Percentiles rank a stretch among this genome's conserved stretches.
Conservation (phyloP, 192 early-diverging fungal genomes). For the Allomyces macrogynus region DNA sequence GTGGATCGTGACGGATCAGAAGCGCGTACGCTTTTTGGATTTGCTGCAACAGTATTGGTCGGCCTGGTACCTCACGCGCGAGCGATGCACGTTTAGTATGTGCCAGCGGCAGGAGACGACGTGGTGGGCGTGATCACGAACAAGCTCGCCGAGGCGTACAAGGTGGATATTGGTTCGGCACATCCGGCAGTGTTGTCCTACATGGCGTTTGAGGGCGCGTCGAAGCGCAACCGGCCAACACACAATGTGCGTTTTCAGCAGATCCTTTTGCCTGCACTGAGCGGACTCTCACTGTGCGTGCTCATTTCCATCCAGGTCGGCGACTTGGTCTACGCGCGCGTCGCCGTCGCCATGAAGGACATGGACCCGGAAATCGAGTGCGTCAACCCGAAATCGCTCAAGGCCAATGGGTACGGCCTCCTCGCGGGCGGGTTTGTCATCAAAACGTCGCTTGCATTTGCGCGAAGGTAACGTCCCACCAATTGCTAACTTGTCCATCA, state of each 20-base stretch:
- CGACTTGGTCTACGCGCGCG: conserved; percentile 59
- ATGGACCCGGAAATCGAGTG: conserved; percentile 97
- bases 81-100: conserved; percentile 37
- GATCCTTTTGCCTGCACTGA: too few relatives aligned
- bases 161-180: conserved; percentile 85
- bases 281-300: too few relatives aligned
- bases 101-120: conserved; percentile 63
- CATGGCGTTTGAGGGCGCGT: conserved; percentile 85
- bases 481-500: background rate
- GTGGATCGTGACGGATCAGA: conserved; percentile 69
- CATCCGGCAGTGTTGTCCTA: conserved; percentile 56
- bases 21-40: conserved; percentile 25
- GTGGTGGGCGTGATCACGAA: conserved; percentile 64
- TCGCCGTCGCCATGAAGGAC: conserved; percentile 73
- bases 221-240: conserved; percentile 63
- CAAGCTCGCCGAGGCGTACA: conserved; percentile 51
- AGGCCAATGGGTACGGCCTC: conserved; percentile 79
- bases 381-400: conserved; percentile 53
- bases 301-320: conserved; percentile 40
- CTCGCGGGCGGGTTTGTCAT: conserved; percentile 59
- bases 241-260: conserved; percentile 43
- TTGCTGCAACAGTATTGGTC: background rate
- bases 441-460: conserved; percentile 58
- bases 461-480: conserved; percentile 30
- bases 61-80: background rate